These are phyloP conservation scores for Tetrapisispora iriomotensis DNA, from an alignment of 805 yeast genomes.

Conservation along the genomic window DNA sequence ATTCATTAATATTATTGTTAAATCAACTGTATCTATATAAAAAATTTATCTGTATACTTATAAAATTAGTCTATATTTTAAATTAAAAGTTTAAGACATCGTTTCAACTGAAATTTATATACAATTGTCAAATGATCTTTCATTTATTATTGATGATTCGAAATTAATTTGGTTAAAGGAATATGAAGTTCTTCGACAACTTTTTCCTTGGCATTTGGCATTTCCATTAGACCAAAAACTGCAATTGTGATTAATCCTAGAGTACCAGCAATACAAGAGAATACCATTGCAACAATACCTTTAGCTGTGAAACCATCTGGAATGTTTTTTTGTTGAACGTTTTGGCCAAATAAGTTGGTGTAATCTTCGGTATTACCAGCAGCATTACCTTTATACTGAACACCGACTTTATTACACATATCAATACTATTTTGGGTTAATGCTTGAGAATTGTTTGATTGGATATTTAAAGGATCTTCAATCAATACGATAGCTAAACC, in stretches of 20 bases:
- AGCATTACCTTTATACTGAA: conserved; percentile 67
- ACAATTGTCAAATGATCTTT: background rate
- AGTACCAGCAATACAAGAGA: conserved; percentile 79
- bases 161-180: background rate
- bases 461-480: conserved; percentile 55
- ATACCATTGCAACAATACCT: conserved; percentile 89
- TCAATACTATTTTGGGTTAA: conserved; percentile 51
- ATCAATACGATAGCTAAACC: conserved; percentile 65
- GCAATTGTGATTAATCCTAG: conserved; percentile 71
- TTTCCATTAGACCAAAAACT: conserved; percentile 78
- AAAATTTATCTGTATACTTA: too few species aligned
- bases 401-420: conserved; percentile 50
- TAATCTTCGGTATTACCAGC: conserved; percentile 65
- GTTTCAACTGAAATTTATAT: too few species aligned
- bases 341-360: conserved; percentile 65
- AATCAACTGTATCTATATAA: too few species aligned
- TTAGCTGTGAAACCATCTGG: conserved; percentile 90
- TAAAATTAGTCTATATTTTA: too few species aligned
- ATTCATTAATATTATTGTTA: too few species aligned
- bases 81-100: too few species aligned
- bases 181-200: conserved; percentile 41
- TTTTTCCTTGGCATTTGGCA: conserved; percentile 54
- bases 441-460: conserved; percentile 39
- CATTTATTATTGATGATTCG: background rate
- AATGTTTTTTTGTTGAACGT: conserved; percentile 52